Evolutionary conservation across 495 filamentous ascomycete species (phyloP), one percentile per base, ranked within the genome.

Genomic region (Penicillium odoratum): DNA sequence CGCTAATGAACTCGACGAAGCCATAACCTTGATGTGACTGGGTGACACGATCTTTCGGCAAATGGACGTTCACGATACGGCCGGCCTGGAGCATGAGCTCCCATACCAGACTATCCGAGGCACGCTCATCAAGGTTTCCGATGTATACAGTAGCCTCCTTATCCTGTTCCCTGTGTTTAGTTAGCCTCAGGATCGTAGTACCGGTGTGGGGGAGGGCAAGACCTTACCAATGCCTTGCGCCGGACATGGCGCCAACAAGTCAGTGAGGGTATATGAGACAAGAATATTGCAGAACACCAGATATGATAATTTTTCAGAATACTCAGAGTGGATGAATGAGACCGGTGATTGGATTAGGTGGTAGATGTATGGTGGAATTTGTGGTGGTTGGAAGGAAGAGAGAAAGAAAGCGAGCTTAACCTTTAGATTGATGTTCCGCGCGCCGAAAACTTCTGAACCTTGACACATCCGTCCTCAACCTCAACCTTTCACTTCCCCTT

Each of bases 91-190:
- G 83, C 93, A 98, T 97, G 63, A 99, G 82, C 80, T 98, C 94
- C 87, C 91, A 96, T 64, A 99, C 86, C 49, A 97, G 78, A 63
- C 87, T 88, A 73, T 97, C 91, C 52, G 90, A 87, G 53, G 91
- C 90, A 67, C 95, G 88, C 76, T 99, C 94, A 74, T 99, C 94
- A 65, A 99, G 88, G 72, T 98, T 98, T 70, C 94, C 94, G 60
- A 98, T 87, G 74, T 99, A 99, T 70, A 97, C 90, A 16, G 94
- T 99, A 48, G 93, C 93, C 75, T 98, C 94, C 71, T 98, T 98
- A 72, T 98, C 92, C 77, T 99, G 94, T 71, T 98, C 93, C 93
- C 93, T 97, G 63, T 56, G 49, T 7, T 51, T 8, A 28, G 9
- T 60, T 48, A 63, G 60, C 58, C 47, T 45, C 25, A 18, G 7